Evolutionary conservation across 192 early-diverging fungal genomes (phyloP).

Genomic region (Coemansia javaensis): DNA sequence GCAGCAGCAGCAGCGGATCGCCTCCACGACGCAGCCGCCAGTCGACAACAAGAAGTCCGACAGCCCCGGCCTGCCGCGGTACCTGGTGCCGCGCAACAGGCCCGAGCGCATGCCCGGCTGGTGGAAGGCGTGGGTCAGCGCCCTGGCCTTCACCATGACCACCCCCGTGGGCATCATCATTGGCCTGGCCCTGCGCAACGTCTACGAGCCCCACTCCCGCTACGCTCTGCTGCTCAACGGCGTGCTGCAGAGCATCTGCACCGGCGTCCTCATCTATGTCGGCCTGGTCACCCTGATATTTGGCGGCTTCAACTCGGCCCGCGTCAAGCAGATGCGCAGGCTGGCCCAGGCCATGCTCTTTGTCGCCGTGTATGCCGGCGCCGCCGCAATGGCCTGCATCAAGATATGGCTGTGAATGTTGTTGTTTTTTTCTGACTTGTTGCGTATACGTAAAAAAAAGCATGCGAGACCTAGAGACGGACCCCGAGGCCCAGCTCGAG

Average conservation of each 20-base stretch:
- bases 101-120: constrained; percentile 40
- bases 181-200: constrained; percentile 62
- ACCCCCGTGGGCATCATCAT: constrained; percentile 75
- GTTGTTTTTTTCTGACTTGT: constrained; percentile 1
- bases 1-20: background rate
- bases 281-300: constrained; percentile 65
- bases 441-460: too few species aligned
- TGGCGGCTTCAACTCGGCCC: constrained; percentile 55
- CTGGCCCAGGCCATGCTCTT: constrained; percentile 19
- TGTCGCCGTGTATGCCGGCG: constrained; percentile 36
- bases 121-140: constrained; percentile 53
- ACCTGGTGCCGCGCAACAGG: constrained; percentile 16
- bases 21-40: constrained; percentile 8
- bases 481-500: constrained; percentile 10
- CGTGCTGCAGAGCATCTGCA: constrained; percentile 66
- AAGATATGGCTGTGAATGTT: constrained; percentile 32
- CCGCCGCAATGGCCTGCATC: constrained; percentile 33
- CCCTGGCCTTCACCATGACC: constrained; percentile 56
- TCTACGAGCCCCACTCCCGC: constrained; percentile 58
- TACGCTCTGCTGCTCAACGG: constrained; percentile 60
- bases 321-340: constrained; percentile 22
- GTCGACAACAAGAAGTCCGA: background rate
- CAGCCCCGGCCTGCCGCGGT: constrained; percentile 1
- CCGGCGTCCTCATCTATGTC: constrained; percentile 72
- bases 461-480: background rate